phyloP scores from a whole-genome alignment of 768 basidiomycete species.

The Saitozyma podzolica region DNA sequence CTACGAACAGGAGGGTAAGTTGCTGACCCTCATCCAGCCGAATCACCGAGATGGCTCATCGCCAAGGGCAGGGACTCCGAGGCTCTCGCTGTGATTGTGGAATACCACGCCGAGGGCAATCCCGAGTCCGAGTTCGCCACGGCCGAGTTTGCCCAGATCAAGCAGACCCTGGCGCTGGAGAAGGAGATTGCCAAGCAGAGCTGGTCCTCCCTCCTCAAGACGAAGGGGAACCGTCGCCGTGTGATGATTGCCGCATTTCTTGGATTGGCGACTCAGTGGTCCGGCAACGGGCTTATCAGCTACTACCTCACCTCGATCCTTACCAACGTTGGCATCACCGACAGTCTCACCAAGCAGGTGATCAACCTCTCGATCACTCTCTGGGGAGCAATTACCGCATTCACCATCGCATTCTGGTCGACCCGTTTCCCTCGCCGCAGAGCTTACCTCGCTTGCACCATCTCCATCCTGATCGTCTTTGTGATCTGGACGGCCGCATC shows the following conservation, averaged over 20 bases:
- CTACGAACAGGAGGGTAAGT: not conserved
- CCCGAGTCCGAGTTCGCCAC: constrained; percentile 37
- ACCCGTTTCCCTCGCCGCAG: constrained; percentile 12
- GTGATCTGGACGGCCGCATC: constrained; percentile 55
- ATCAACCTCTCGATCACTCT: constrained; percentile 22
- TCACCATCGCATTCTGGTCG: constrained; percentile 9
- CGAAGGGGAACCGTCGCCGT: constrained; percentile 67
- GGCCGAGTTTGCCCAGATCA: constrained; percentile 41
- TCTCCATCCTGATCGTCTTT: constrained; percentile 18
- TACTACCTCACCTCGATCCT: constrained; percentile 79
- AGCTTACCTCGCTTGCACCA: constrained; percentile 11
- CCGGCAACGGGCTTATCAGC: constrained; percentile 12
- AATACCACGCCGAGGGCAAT: constrained; percentile 40
- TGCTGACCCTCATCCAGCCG: not conserved
- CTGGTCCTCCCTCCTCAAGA: constrained; percentile 51
- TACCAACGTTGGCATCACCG: constrained; percentile 51
- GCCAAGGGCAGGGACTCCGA: constrained; percentile 26
- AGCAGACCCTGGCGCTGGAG: constrained; percentile 30
- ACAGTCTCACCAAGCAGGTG: constrained; percentile 12
- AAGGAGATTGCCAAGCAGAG: constrained; percentile 10
- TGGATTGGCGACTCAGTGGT: constrained; percentile 27
- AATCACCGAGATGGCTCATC: constrained; percentile 39
- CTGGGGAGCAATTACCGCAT: constrained; percentile 12
- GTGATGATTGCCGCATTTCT: constrained; percentile 64
- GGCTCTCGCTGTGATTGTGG: constrained; percentile 31